Percentiles rank a stretch among this genome's conserved stretches.
Conservation (phyloP, 2,329 filamentous ascomycete species). For the Pyricularia pennisetigena region DNA sequence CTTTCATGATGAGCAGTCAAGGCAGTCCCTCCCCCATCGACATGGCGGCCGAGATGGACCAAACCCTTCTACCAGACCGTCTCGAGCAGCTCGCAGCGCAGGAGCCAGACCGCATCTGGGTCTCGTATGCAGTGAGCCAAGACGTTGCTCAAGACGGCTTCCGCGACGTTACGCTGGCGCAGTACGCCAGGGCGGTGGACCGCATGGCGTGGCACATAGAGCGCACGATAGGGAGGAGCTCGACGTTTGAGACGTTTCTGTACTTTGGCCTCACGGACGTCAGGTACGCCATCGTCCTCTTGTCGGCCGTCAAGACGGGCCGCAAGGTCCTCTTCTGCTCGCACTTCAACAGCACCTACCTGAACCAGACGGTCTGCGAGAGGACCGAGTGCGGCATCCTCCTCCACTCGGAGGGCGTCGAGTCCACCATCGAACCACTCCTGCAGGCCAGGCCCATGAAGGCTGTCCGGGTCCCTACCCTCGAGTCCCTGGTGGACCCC, state of each 20-base stretch:
- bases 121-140: not conserved
- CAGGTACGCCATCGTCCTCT: slow-evolving; percentile 3
- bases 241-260: not conserved
- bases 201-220: slow-evolving; percentile 3
- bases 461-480: not conserved
- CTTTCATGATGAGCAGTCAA: not conserved
- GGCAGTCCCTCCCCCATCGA: not conserved
- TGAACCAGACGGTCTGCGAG: slow-evolving; percentile 3
- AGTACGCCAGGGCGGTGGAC: not conserved
- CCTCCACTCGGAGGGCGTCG: slow-evolving; percentile 1
- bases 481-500: not conserved
- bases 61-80: not conserved
- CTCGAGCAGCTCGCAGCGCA: not conserved
- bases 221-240: not conserved
- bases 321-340: slow-evolving; percentile 2
- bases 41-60: slow-evolving; percentile 2
- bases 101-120: slow-evolving; percentile 1
- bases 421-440: not conserved
- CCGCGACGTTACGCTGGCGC: not conserved
- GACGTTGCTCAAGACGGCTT: not conserved
- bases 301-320: not conserved
- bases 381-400: not conserved
- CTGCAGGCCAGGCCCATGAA: not conserved
- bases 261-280: slow-evolving; percentile 4
- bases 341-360: slow-evolving; percentile 5